Evolutionary conservation across 129 eudicot genomes (phyloP).

Genomic region (Helichrysum umbraculigerum): DNA sequence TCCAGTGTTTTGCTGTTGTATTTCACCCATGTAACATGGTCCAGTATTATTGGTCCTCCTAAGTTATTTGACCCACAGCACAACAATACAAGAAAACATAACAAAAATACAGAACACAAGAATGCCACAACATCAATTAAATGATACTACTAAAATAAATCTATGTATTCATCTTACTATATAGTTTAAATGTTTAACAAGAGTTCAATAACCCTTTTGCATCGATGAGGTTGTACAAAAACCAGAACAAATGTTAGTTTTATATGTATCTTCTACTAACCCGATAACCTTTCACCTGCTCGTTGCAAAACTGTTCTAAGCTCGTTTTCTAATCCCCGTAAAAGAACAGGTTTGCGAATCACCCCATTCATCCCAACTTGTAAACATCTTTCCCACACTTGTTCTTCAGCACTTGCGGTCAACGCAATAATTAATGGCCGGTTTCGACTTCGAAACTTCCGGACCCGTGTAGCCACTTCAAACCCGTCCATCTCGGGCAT

Average conservation of each 20-base stretch:
- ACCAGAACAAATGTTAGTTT: conserved; percentile 33
- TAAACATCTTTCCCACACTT: conserved; percentile 73
- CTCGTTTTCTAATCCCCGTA: conserved; percentile 60
- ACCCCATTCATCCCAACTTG: conserved; percentile 86
- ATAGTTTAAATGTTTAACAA: conserved; percentile 25
- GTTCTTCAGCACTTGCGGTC: conserved; percentile 79
- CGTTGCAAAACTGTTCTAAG: conserved; percentile 55
- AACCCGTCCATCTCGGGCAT: conserved; percentile 95
- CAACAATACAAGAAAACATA: background rate
- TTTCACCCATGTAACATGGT: background rate
- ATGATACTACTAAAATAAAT: conserved; percentile 35
- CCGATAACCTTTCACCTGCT: conserved; percentile 46
- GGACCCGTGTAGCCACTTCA: conserved; percentile 68
- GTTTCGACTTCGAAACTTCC: conserved; percentile 63
- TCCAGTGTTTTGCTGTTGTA: background rate
- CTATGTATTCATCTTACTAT: conserved; percentile 36
- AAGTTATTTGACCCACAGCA: background rate
- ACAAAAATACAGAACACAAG: background rate
- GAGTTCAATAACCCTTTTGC: conserved; percentile 19
- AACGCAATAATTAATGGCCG: conserved; percentile 80
- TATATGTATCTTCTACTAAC: conserved; percentile 24
- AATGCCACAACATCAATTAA: background rate
- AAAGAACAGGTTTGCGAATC: conserved; percentile 69
- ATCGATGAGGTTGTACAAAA: conserved; percentile 32
- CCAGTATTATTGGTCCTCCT: background rate